phyloP scores from a whole-genome alignment of 805 yeast genomes.

The Candida insectalens region DNA sequence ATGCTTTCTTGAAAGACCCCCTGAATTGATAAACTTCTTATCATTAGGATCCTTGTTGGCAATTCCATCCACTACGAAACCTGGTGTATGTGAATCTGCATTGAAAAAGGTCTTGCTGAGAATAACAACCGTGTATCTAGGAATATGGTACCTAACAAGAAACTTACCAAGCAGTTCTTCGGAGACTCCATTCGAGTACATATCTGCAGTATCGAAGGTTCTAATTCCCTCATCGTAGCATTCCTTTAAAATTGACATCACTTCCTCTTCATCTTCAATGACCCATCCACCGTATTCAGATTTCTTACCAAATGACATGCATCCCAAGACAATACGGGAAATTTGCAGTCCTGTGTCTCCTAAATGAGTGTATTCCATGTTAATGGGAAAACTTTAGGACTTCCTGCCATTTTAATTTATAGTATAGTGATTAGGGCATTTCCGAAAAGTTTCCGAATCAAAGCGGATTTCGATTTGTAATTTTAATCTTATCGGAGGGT shows the following conservation, averaged over 20 bases:
- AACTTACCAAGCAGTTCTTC: background rate
- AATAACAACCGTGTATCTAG: background rate
- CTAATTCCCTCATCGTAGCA: background rate
- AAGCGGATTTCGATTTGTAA: too few relatives aligned
- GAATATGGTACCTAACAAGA: background rate
- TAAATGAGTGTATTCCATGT: slow-evolving; percentile 8
- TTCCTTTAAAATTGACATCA: too few relatives aligned
- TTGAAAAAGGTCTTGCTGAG: background rate
- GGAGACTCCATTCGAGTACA: background rate
- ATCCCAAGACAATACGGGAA: slow-evolving; percentile 26
- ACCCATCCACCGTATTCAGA: slow-evolving; percentile 32
- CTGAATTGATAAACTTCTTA: too few relatives aligned
- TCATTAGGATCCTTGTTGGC: too few relatives aligned
- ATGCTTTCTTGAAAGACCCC: background rate
- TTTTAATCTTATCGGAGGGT: too few relatives aligned
- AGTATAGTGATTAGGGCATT: too few relatives aligned
- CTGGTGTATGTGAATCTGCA: background rate
- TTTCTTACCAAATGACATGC: slow-evolving; percentile 27
- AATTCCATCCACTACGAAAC: too few relatives aligned
- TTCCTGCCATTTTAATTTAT: too few relatives aligned
- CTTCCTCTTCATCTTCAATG: slow-evolving; percentile 35
- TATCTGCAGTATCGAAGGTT: background rate
- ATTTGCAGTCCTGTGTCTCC: slow-evolving; percentile 27
- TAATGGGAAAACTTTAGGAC: too few relatives aligned
- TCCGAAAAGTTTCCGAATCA: too few relatives aligned